Evolutionary conservation across 2,329 filamentous ascomycete genomes (phyloP), one percentile per base, ranked within the genome.

Genomic region (Ophiostoma australiae): DNA sequence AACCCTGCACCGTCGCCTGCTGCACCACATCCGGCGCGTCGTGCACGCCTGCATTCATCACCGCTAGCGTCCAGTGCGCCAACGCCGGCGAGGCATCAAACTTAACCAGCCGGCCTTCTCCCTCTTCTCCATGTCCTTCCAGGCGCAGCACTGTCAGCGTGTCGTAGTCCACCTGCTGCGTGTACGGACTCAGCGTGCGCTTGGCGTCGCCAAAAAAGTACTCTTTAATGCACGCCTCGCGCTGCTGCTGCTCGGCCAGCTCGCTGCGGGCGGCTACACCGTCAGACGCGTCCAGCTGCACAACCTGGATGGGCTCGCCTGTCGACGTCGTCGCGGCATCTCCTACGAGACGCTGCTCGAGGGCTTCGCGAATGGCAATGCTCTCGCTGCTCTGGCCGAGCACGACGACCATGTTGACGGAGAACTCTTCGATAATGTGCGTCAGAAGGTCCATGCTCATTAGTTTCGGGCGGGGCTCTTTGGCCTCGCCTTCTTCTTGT

Each of bases 131-230:
- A 1, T 75, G 33, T 27, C 20, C 6, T 33, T 85, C 84, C 37
- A 91, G 83, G 73, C 86, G 88, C 82, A 91, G 97, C 63, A 98
- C 85, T 1, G 87, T 84, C 55, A 97, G 79, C 10, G 89, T 87
- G 72, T 88, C 85, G 77, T 93, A 95, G 73, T 93, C 90, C 4
- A 97, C 87, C 72, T 91, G 90, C 76, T 97, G 92, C 7, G 93
- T 96, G 76, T 94, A 91, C 0, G 95, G 95, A 66, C 91, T 95
- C 1, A 99, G 83, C 0, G 92, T 91, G 72, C 91, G 87, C 73
- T 88, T 89, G 1, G 86, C 81, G 73, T 91, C 90, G 11, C 95
- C 95, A 78, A 97, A 99, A 82, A 99, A 99, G 80, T 99, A 99
- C 76, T 94, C 90, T 75, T 91, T 90, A 69, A 97, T 93, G 69